Conservation (phyloP, 2,329 filamentous ascomycete species). For the Orbilia brochopaga region DNA sequence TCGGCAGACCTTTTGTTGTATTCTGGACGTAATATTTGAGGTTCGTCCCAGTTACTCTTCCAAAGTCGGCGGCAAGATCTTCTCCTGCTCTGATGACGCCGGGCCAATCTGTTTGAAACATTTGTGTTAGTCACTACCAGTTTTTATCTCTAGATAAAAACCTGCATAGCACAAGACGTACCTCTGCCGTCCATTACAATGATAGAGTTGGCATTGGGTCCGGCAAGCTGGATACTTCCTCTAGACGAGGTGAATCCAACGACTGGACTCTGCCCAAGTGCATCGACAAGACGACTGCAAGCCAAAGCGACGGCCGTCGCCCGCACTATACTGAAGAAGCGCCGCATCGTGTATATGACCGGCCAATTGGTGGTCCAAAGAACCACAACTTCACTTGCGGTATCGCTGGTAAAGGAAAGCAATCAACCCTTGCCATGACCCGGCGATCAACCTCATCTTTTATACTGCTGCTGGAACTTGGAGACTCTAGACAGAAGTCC, state of each 20-base stretch:
- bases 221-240: constrained; percentile 44
- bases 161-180: constrained; percentile 6
- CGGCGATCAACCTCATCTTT: constrained; percentile 26
- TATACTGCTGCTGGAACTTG: constrained; percentile 28
- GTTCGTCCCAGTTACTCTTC: constrained; percentile 68
- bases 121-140: constrained; percentile 5
- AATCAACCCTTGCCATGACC: constrained; percentile 24
- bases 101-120: constrained; percentile 51
- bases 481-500: background rate
- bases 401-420: constrained; percentile 20
- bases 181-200: constrained; percentile 47
- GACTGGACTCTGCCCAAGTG: constrained; percentile 43
- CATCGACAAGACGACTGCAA: constrained; percentile 40
- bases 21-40: constrained; percentile 47
- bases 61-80: constrained; percentile 72
- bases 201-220: constrained; percentile 33
- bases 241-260: constrained; percentile 36
- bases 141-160: background rate
- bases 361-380: constrained; percentile 39
- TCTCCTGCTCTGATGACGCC: constrained; percentile 72
- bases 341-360: constrained; percentile 28
- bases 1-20: constrained; percentile 54
- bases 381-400: constrained; percentile 28
- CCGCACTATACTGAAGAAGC: constrained; percentile 35
- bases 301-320: constrained; percentile 42